phyloP scores from a whole-genome alignment of 768 basidiomycete genomes.

The Plicaturopsis crispa region DNA sequence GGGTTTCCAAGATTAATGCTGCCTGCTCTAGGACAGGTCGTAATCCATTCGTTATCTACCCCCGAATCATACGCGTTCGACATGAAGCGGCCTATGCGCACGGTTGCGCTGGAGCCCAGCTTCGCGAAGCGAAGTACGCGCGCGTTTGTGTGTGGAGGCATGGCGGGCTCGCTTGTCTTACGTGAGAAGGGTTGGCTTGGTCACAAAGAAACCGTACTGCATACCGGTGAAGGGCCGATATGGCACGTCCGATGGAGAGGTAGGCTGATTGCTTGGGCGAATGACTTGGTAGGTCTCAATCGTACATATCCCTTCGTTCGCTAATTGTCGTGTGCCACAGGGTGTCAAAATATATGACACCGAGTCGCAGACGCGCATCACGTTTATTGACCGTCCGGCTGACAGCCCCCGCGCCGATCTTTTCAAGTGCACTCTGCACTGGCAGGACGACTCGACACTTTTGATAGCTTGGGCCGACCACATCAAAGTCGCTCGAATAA shows the following conservation, averaged over 20 bases:
- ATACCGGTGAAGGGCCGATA: slow-evolving; percentile 87
- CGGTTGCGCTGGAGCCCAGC: slow-evolving; percentile 83
- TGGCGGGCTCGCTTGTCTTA: slow-evolving; percentile 80
- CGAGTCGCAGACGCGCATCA: slow-evolving; percentile 65
- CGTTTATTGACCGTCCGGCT: slow-evolving; percentile 75
- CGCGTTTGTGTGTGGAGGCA: slow-evolving; percentile 85
- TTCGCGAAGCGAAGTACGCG: slow-evolving; percentile 75
- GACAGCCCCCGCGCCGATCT: slow-evolving; percentile 89
- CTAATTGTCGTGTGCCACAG: slow-evolving; percentile 27
- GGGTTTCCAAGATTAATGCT: neutral
- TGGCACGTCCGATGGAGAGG: slow-evolving; percentile 89
- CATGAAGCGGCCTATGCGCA: slow-evolving; percentile 87
- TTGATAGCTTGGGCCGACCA: slow-evolving; percentile 92
- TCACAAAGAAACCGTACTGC: slow-evolving; percentile 80
- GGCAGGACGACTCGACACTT: slow-evolving; percentile 89
- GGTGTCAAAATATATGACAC: slow-evolving; percentile 95
- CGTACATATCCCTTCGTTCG: neutral
- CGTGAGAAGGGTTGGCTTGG: slow-evolving; percentile 97
- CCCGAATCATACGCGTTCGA: slow-evolving; percentile 82
- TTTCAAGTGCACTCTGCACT: slow-evolving; percentile 86
- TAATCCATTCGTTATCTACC: slow-evolving; percentile 75
- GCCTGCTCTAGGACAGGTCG: slow-evolving; percentile 69
- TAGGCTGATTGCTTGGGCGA: slow-evolving; percentile 91
- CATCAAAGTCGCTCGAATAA: slow-evolving; percentile 84
- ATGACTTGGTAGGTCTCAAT: slow-evolving; percentile 65